A percentile compares a stretch with the other conserved stretches of the same genome.
Evolutionary conservation across 768 basidiomycete genomes (phyloP).

Genomic region (Tricholoma matsutake): DNA sequence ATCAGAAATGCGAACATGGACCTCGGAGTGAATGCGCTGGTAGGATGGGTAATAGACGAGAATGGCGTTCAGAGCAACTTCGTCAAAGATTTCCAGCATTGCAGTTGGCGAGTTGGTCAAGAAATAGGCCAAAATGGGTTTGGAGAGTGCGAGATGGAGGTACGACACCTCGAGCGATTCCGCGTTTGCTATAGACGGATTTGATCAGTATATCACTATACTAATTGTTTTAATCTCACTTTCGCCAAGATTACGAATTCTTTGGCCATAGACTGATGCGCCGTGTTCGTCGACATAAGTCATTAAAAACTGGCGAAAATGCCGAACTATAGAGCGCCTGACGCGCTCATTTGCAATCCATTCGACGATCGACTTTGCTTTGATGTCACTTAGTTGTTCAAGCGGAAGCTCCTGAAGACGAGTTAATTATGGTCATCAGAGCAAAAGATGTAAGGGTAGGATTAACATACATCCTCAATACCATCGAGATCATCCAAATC

Average conservation of each 20-base stretch:
- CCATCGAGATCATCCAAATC: constrained; percentile 92
- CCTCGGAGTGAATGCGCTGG: constrained; percentile 95
- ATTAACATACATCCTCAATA: constrained; percentile 68
- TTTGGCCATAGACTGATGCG: constrained; percentile 89
- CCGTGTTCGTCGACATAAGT: constrained; percentile 93
- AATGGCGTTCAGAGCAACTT: constrained; percentile 91
- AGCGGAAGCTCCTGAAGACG: constrained; percentile 78
- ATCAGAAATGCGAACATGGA: constrained; percentile 95
- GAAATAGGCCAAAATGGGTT: constrained; percentile 96
- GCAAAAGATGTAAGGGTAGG: background rate
- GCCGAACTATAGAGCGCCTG: constrained; percentile 81
- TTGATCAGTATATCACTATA: background rate
- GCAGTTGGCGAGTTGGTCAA: constrained; percentile 90
- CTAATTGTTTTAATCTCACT: constrained; percentile 46
- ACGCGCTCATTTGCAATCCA: constrained; percentile 97
- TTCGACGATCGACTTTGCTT: constrained; percentile 94
- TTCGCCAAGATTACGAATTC: constrained; percentile 93
- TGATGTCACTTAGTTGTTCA: constrained; percentile 96
- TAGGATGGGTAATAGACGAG: constrained; percentile 95
- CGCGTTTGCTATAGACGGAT: constrained; percentile 67
- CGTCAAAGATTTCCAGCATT: constrained; percentile 93
- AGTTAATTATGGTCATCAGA: constrained; percentile 8
- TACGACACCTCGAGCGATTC: constrained; percentile 98
- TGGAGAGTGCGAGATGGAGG: constrained; percentile 87
- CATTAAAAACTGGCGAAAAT: constrained; percentile 95